Conservation (phyloP, 1,284 basidiomycete species). For the Erythrobasidium hasegawianum region DNA sequence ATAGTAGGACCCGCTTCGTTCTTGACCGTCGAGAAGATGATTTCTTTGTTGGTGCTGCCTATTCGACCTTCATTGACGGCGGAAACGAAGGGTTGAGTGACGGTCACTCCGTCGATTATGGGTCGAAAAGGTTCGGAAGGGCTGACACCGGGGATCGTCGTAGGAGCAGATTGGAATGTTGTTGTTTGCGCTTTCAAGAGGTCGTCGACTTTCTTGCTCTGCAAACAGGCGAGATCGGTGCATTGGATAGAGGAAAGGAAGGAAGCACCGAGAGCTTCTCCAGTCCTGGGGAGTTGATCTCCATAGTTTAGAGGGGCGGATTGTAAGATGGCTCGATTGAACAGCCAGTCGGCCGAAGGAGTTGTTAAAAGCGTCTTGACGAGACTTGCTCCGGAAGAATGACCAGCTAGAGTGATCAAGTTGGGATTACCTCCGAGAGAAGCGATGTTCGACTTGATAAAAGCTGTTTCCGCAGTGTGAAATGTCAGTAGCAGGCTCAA, state of each 20-base stretch:
- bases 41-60: slow-evolving; percentile 22
- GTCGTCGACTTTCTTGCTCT: slow-evolving; percentile 54
- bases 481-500: too few species aligned
- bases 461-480: slow-evolving; percentile 50
- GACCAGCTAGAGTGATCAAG: slow-evolving; percentile 76
- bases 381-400: slow-evolving; percentile 78
- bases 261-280: slow-evolving; percentile 56
- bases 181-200: slow-evolving; percentile 59
- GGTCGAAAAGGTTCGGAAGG: slow-evolving; percentile 35
- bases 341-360: slow-evolving; percentile 44
- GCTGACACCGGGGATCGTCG: slow-evolving; percentile 13
- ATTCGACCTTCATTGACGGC: slow-evolving; percentile 9
- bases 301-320: slow-evolving; percentile 82
- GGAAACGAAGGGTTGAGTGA: slow-evolving; percentile 33
- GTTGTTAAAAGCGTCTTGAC: slow-evolving; percentile 57
- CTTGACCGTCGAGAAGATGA: slow-evolving; percentile 40
- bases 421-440: slow-evolving; percentile 64
- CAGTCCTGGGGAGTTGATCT: slow-evolving; percentile 59
- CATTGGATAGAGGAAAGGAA: slow-evolving; percentile 56
- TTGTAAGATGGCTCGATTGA: slow-evolving; percentile 63
- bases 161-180: slow-evolving; percentile 54
- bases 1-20: slow-evolving; percentile 39
- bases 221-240: slow-evolving; percentile 55
- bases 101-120: slow-evolving; percentile 39
- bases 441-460: slow-evolving; percentile 56